Evolutionary conservation across 2,329 filamentous ascomycete species (phyloP).

Genomic region (Penicillium sp.): DNA sequence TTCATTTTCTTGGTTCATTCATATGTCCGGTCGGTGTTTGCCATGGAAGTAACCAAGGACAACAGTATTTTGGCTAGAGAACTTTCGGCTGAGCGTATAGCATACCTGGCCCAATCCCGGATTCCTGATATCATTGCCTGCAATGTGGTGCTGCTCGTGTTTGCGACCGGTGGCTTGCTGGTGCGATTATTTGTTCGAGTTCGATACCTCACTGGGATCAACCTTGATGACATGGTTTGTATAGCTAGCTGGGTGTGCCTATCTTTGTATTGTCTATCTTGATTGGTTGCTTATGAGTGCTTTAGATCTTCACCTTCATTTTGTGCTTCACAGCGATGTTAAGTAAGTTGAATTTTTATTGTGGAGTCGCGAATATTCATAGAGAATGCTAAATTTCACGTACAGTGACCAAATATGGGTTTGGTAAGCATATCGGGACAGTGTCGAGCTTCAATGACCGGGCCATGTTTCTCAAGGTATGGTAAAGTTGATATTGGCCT

Average conservation of each 20-base stretch:
- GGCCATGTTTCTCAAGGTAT: constrained; percentile 26
- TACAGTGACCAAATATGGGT: constrained; percentile 27
- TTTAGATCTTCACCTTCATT: constrained; percentile 2
- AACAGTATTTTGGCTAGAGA: background rate
- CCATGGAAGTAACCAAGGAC: background rate
- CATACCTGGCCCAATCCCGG: background rate
- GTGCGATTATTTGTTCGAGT: constrained; percentile 21
- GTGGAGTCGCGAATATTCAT: background rate
- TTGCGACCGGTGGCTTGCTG: constrained; percentile 12
- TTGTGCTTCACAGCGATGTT: background rate
- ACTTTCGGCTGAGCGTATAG: background rate
- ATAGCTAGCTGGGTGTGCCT: constrained; percentile 19
- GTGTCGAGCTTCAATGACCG: background rate
- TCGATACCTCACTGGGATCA: constrained; percentile 19
- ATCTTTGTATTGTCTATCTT: background rate
- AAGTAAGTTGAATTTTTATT: background rate
- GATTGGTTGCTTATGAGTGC: background rate
- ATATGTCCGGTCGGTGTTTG: background rate
- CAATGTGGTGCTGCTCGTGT: constrained; percentile 16
- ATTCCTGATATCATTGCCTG: constrained; percentile 33
- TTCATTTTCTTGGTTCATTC: too few relatives aligned
- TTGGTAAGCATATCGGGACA: constrained; percentile 22
- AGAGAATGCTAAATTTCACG: background rate
- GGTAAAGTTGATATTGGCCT: background rate
- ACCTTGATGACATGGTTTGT: constrained; percentile 22